Percentiles rank a stretch among this genome's conserved stretches.
Evolutionary conservation across 306 rosid genomes (phyloP).

Genomic region (Citrullus mucosospermus): DNA sequence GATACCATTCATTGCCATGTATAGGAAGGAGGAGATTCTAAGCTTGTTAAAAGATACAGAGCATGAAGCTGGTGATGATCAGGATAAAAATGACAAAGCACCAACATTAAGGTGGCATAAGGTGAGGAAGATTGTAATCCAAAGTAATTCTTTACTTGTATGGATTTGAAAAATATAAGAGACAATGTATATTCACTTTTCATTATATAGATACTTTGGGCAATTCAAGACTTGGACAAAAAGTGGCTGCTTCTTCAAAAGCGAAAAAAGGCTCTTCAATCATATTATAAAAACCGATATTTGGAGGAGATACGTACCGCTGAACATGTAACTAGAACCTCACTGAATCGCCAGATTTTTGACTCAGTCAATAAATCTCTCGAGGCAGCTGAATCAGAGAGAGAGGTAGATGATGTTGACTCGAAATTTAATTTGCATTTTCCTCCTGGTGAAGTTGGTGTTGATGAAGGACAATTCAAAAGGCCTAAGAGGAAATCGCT

Average conservation of each 20-base stretch:
- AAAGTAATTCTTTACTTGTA: neutral
- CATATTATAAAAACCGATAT: conserved; percentile 62
- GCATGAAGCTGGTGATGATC: conserved; percentile 36
- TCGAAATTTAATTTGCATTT: conserved; percentile 93
- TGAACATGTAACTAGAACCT: conserved; percentile 65
- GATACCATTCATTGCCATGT: conserved; percentile 89
- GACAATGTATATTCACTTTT: conserved; percentile 12
- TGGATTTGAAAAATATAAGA: neutral
- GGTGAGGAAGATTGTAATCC: conserved; percentile 23
- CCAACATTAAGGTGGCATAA: conserved; percentile 86
- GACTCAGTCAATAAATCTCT: conserved; percentile 81
- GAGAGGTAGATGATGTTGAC: conserved; percentile 98
- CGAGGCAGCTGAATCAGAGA: conserved; percentile 89
- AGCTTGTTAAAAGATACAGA: conserved; percentile 74
- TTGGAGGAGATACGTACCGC: conserved; percentile 78
- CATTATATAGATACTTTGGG: conserved; percentile 74
- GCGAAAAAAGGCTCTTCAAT: conserved; percentile 75
- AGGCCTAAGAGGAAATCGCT: conserved; percentile 84
- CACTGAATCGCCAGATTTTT: conserved; percentile 59
- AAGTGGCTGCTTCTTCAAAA: conserved; percentile 95
- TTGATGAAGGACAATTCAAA: conserved; percentile 89
- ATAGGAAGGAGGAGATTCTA: conserved; percentile 81
- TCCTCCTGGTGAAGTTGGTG: conserved; percentile 87
- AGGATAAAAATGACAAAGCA: conserved; percentile 43
- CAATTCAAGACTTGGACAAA: conserved; percentile 76